These are phyloP conservation scores for Hyaloscypha finlandica DNA, from an alignment of 495 filamentous ascomycete species.

Conservation along the genomic window DNA sequence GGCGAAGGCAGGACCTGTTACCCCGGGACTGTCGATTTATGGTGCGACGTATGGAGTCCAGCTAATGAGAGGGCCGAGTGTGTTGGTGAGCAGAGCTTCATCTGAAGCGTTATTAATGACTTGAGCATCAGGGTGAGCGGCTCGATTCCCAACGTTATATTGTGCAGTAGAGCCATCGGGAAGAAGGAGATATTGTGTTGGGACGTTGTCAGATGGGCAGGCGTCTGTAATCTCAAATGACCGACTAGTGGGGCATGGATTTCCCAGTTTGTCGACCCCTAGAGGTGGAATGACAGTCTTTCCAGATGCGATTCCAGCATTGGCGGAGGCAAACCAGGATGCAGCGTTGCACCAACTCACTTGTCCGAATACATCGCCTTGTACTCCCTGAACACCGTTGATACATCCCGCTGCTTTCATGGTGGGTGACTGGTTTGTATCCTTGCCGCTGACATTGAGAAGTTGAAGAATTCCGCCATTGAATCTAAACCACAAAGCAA, in stretches of 20 bases:
- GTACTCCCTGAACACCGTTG: not conserved
- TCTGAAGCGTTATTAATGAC: constrained; percentile 17
- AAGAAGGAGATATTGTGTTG: constrained; percentile 9
- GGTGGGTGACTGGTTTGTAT: not conserved
- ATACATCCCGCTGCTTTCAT: not conserved
- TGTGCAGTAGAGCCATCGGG: constrained; percentile 5
- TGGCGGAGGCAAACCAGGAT: not conserved
- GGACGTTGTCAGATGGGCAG: constrained; percentile 16
- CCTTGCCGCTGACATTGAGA: not conserved
- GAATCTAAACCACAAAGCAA: constrained; percentile 7
- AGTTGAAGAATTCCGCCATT: constrained; percentile 3
- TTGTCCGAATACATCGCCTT: constrained; percentile 7
- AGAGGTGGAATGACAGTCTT: constrained; percentile 10
- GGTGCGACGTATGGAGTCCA: constrained; percentile 9
- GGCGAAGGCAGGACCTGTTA: not conserved
- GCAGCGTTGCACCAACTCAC: constrained; percentile 6
- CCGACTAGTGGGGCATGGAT: constrained; percentile 8
- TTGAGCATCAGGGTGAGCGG: not conserved
- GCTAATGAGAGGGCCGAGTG: constrained; percentile 12
- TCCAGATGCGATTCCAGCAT: constrained; percentile 1
- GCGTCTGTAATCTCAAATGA: constrained; percentile 12
- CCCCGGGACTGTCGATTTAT: not conserved
- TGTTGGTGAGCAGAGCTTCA: constrained; percentile 16
- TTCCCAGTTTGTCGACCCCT: not conserved
- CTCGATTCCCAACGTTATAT: constrained; percentile 8